A percentile compares a stretch with the other conserved stretches of the same genome.
Conservation (phyloP, 2,329 filamentous ascomycete species). For the Fusarium longipes region DNA sequence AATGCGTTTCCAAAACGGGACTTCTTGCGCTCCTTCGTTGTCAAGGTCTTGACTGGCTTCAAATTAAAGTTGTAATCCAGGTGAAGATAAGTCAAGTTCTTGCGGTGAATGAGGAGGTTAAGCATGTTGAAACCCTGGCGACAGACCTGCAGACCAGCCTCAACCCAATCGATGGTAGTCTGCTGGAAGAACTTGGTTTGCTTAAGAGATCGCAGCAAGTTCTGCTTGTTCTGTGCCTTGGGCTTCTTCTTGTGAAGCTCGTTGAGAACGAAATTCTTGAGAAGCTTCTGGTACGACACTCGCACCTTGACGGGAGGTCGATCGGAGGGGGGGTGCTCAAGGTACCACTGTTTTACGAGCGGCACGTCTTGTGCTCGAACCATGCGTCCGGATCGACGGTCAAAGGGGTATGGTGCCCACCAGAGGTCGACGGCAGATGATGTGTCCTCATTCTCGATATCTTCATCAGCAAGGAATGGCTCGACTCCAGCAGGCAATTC, state of each 20-base stretch:
- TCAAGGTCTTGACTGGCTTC: constrained; percentile 98
- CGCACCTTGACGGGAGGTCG: constrained; percentile 93
- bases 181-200: constrained; percentile 99
- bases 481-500: constrained; percentile 82
- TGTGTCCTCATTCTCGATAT: constrained; percentile 89
- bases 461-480: constrained; percentile 90
- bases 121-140: constrained; percentile 99
- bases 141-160: constrained; percentile 97
- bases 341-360: constrained; percentile 97
- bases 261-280: constrained; percentile 96
- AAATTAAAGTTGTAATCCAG: constrained; percentile 99
- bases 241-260: constrained; percentile 96
- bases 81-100: constrained; percentile 98
- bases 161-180: constrained; percentile 99
- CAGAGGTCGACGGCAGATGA: constrained; percentile 91
- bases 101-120: constrained; percentile 95
- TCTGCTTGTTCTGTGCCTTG: constrained; percentile 95
- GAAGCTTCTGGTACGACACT: constrained; percentile 96
- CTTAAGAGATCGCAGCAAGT: constrained; percentile 88
- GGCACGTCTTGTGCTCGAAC: constrained; percentile 97
- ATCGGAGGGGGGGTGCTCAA: constrained; percentile 91
- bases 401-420: constrained; percentile 98
- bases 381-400: constrained; percentile 94
- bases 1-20: constrained; percentile 99
- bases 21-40: constrained; percentile 99